These are phyloP conservation scores for Botryotinia convoluta DNA, from an alignment of 2,329 filamentous ascomycete genomes.

Conservation along the genomic window DNA sequence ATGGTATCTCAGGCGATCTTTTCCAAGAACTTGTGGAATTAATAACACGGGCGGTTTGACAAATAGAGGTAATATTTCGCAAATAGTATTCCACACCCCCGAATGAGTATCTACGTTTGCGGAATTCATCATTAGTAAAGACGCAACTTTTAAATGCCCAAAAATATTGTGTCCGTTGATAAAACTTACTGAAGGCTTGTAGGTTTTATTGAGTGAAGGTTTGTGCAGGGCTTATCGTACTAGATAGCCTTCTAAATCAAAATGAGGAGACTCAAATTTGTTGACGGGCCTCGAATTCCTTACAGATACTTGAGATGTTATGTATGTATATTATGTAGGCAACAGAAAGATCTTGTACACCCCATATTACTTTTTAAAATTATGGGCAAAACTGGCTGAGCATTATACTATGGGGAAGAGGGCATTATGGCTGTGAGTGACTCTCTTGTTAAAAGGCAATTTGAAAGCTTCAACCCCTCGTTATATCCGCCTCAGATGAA, in stretches of 20 bases:
- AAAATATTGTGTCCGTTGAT: not conserved
- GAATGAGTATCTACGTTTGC: not conserved
- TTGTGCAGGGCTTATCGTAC: not conserved
- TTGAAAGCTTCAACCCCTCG: not conserved
- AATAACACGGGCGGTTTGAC: not conserved
- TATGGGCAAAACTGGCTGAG: not conserved
- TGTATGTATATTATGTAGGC: not conserved
- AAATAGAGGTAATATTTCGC: not conserved
- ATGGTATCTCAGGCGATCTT: not conserved
- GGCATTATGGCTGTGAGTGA: not conserved
- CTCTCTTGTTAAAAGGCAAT: not conserved
- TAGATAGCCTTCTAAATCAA: not conserved
- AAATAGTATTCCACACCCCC: not conserved
- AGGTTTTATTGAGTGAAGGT: not conserved
- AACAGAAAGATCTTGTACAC: not conserved
- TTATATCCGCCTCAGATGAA: not conserved
- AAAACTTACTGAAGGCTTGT: not conserved
- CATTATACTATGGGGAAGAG: not conserved
- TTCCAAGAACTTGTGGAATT: not conserved
- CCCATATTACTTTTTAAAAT: not conserved
- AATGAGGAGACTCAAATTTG: not conserved
- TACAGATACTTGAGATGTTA: not conserved
- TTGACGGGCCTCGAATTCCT: not conserved
- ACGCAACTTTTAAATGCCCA: not conserved
- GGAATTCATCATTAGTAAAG: not conserved